Conservation (phyloP, 805 yeast genomes). For the Yamadazyma olivae region DNA sequence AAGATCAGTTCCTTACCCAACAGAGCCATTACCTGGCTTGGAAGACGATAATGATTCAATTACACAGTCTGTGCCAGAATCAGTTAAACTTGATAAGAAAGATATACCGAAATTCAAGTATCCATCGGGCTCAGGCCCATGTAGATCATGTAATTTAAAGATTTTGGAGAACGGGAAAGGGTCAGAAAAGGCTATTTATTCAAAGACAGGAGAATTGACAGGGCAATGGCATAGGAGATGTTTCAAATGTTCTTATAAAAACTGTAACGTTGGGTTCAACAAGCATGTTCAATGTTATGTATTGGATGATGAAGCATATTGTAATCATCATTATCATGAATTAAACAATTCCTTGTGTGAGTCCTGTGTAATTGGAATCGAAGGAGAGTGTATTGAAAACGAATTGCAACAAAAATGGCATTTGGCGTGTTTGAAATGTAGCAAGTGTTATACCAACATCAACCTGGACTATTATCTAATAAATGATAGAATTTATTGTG, state of each 20-base stretch:
- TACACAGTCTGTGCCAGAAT: not conserved
- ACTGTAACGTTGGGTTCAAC: conserved; percentile 56
- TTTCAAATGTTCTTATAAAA: conserved; percentile 58
- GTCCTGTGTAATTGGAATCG: conserved; percentile 72
- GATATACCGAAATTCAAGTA: conserved; percentile 15
- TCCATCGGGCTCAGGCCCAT: conserved; percentile 73
- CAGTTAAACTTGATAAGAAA: conserved; percentile 3
- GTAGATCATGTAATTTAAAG: conserved; percentile 65
- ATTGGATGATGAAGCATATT: conserved; percentile 74
- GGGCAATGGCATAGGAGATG: conserved; percentile 96
- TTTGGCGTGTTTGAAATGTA: conserved; percentile 66
- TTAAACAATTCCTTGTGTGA: conserved; percentile 74
- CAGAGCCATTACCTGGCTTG: not conserved
- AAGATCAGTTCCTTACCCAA: not conserved
- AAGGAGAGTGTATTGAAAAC: conserved; percentile 86
- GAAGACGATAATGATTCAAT: not conserved
- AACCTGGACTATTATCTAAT: conserved; percentile 53
- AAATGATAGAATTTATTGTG: conserved; percentile 51
- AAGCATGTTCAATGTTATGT: conserved; percentile 73
- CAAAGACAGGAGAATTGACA: conserved; percentile 77
- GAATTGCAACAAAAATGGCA: conserved; percentile 74
- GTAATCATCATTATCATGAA: conserved; percentile 73
- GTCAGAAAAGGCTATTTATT: conserved; percentile 61
- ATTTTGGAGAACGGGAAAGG: conserved; percentile 43
- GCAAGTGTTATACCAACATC: conserved; percentile 52